These are phyloP conservation scores for Terfezia claveryi DNA, from an alignment of 495 filamentous ascomycete genomes.

Conservation along the genomic window DNA sequence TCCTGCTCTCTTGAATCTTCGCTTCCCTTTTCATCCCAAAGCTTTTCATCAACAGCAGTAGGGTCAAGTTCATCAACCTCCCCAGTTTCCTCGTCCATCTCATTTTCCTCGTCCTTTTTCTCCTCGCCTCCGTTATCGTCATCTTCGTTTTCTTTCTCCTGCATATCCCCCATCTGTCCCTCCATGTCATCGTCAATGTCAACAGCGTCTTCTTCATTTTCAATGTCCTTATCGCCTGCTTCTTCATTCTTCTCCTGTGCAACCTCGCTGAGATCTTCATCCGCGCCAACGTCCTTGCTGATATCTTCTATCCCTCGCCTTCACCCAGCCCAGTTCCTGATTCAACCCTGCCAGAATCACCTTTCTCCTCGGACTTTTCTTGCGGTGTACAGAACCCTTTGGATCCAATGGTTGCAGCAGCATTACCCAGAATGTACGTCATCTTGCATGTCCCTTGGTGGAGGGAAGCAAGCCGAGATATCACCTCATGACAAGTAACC, in stretches of 20 bases:
- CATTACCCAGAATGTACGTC: conserved; percentile 47
- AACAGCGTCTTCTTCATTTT: conserved; percentile 59
- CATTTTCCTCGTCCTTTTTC: conserved; percentile 35
- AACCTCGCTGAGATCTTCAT: conserved; percentile 80
- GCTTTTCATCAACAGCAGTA: conserved; percentile 82
- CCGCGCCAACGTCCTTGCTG: conserved; percentile 80
- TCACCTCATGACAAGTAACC: conserved; percentile 30
- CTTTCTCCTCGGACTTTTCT: conserved; percentile 46
- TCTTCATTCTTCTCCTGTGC: conserved; percentile 48
- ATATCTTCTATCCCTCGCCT: conserved; percentile 86
- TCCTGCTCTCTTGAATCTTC: conserved; percentile 63
- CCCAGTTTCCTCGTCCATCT: conserved; percentile 71
- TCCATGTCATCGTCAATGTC: conserved; percentile 88
- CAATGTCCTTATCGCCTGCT: conserved; percentile 41
- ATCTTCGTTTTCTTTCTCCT: conserved; percentile 27
- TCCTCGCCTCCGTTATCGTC: conserved; percentile 33
- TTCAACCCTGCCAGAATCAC: conserved; percentile 47
- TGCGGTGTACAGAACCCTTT: conserved; percentile 81
- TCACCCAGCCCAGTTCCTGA: conserved; percentile 92
- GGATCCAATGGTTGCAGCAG: conserved; percentile 49
- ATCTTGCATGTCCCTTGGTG: conserved; percentile 52
- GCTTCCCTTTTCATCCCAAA: conserved; percentile 75
- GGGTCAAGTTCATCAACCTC: conserved; percentile 76
- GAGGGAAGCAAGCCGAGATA: conserved; percentile 31
- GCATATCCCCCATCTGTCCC: conserved; percentile 47